These are phyloP conservation scores for Sporormia fimetaria DNA, from an alignment of 495 filamentous ascomycete species.

Conservation along the genomic window DNA sequence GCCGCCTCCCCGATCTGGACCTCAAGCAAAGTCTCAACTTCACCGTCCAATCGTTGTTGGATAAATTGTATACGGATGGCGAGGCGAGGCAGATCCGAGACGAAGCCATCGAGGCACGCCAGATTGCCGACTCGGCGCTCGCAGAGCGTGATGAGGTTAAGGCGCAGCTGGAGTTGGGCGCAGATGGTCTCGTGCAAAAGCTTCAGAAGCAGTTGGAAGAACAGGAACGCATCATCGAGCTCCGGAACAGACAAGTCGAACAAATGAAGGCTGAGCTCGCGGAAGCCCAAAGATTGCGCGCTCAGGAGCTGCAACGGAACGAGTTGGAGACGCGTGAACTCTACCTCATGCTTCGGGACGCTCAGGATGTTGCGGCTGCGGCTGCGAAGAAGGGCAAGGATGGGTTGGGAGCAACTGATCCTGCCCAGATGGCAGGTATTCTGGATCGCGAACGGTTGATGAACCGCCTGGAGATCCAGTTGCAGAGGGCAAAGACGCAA, in stretches of 20 bases:
- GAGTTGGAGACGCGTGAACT: constrained; percentile 92
- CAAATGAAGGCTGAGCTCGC: constrained; percentile 78
- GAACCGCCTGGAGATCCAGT: constrained; percentile 82
- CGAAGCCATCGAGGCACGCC: constrained; percentile 76
- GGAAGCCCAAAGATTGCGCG: constrained; percentile 72
- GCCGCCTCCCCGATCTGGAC: constrained; percentile 89
- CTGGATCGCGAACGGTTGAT: constrained; percentile 85
- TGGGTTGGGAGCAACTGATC: constrained; percentile 44
- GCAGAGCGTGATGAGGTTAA: constrained; percentile 95
- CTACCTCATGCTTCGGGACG: constrained; percentile 96
- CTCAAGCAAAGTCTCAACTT: constrained; percentile 95
- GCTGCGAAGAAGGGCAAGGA: constrained; percentile 48
- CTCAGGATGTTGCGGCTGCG: constrained; percentile 80
- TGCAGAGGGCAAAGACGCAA: constrained; percentile 94
- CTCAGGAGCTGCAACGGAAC: constrained; percentile 86
- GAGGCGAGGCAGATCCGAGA: constrained; percentile 85
- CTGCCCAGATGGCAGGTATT: constrained; percentile 79
- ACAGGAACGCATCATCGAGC: constrained; percentile 77
- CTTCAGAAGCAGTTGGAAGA: constrained; percentile 88
- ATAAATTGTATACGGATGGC: constrained; percentile 90
- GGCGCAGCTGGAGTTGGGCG: constrained; percentile 82
- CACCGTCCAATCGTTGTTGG: constrained; percentile 87
- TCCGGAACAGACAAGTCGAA: constrained; percentile 75
- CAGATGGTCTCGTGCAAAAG: constrained; percentile 86
- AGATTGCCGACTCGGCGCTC: constrained; percentile 88